phyloP scores from a whole-genome alignment of 2,329 filamentous ascomycete genomes.

The Calonectria crousiana region DNA sequence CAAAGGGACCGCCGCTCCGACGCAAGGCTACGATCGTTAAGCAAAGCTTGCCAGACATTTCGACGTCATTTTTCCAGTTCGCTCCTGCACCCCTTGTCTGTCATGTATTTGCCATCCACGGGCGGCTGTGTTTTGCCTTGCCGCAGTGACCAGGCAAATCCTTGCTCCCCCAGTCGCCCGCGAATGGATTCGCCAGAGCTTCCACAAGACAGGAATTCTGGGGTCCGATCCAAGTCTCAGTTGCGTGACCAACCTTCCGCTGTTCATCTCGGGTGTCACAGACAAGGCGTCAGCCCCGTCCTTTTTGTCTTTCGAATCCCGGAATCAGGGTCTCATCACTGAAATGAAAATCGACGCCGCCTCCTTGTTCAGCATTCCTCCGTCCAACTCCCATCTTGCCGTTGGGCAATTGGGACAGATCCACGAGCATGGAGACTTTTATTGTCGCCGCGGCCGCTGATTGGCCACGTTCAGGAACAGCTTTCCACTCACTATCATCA shows the following conservation, averaged over 20 bases:
- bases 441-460: not conserved
- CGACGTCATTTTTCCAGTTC: constrained; percentile 34
- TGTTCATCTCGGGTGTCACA: constrained; percentile 29
- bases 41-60: constrained; percentile 17
- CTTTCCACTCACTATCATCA: not conserved
- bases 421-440: not conserved
- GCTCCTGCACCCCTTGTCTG: constrained; percentile 9
- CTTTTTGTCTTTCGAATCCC: constrained; percentile 17
- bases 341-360: not conserved
- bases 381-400: not conserved
- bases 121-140: constrained; percentile 21
- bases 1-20: not conserved
- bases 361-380: constrained; percentile 16
- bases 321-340: constrained; percentile 1
- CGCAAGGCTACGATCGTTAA: constrained; percentile 20
- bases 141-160: constrained; percentile 15
- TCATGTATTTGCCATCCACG: not conserved
- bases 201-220: constrained; percentile 12
- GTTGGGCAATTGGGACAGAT: constrained; percentile 1
- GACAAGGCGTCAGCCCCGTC: not conserved
- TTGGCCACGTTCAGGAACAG: not conserved
- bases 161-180: constrained; percentile 27
- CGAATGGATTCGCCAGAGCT: not conserved
- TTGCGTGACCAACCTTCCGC: not conserved
- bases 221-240: constrained; percentile 15